Evolutionary conservation across 495 filamentous ascomycete genomes (phyloP).

Genomic region (Tuber calosporum): DNA sequence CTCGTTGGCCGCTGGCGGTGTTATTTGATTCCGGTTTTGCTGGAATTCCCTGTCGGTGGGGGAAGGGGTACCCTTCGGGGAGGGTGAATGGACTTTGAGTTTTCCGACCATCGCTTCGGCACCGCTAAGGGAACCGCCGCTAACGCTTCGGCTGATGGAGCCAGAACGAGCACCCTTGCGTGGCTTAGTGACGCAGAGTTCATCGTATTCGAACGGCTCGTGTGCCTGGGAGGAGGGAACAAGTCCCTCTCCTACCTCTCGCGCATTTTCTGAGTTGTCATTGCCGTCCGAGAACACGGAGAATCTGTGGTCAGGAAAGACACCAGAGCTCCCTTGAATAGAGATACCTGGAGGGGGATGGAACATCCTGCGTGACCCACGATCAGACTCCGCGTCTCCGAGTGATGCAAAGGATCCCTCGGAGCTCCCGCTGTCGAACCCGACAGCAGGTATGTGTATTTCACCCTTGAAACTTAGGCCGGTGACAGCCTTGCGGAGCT

Average conservation of each 20-base stretch:
- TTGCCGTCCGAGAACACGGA: slow-evolving; percentile 13
- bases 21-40: slow-evolving; percentile 1
- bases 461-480: slow-evolving; percentile 13
- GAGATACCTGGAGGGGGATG: slow-evolving; percentile 21
- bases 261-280: background rate
- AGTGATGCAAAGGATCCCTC: slow-evolving; percentile 27
- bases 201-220: slow-evolving; percentile 11
- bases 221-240: slow-evolving; percentile 3
- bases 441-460: slow-evolving; percentile 2
- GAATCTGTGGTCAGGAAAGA: slow-evolving; percentile 15
- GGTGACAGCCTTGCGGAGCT: slow-evolving; percentile 10
- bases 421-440: slow-evolving; percentile 6
- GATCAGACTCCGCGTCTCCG: slow-evolving; percentile 28
- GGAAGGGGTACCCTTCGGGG: slow-evolving; percentile 9
- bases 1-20: background rate
- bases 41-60: slow-evolving; percentile 8
- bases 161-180: slow-evolving; percentile 11
- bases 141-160: slow-evolving; percentile 6
- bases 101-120: slow-evolving; percentile 28
- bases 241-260: background rate
- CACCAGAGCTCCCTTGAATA: slow-evolving; percentile 16
- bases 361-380: slow-evolving; percentile 24
- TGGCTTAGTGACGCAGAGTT: background rate
- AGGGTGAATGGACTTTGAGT: slow-evolving; percentile 27
- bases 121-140: slow-evolving; percentile 19